Base-by-base conservation (phyloP, 1,284 basidiomycete genomes). In the Boletus sp. region DNA sequence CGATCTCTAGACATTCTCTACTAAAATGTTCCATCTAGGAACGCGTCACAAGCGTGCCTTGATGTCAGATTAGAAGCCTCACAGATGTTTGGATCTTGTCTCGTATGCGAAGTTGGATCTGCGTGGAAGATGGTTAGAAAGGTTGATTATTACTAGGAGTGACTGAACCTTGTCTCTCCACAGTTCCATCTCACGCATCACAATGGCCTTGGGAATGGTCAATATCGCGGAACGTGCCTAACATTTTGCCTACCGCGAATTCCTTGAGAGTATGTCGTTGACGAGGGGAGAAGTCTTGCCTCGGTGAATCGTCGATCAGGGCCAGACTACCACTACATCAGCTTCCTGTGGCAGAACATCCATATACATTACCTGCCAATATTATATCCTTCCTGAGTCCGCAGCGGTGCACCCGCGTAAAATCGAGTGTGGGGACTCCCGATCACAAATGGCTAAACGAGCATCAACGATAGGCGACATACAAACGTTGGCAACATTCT, bases 141-240 rank as follows among this genome's bases (percentile, higher is more conserved):
- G 7, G 20, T 42, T 2, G 9, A 8, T 9, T 16, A 32, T 41
- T 22, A 42, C 6, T 42, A 41, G 19, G 35, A 40, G 45, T n/a
- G 4, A 57, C n/a, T 61, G 47, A 52, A 88, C 87, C 75, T 94
- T 94, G 66, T 97, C 94, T 52, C 88, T 76, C 90, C 92, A 94
- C 3, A 97, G 71, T 66, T 96, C 94, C 82, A 97, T 84, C 69
- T 97, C 94, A 37, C 94, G 82, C 86, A 96, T 92, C n/a, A 88
- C 85, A 46, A 97, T 85, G 5, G 89, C 87, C 75, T 81, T 51
- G 20, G 22, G 12, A 33, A 32, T 20, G 8, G 26, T 62, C 30
- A 56, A 48, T 27, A 42, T 29, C 44, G 45, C 12, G 23, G 34
- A 30, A 43, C 4, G 16, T 14, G 38, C n/a, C 30, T n/a, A 20